Conservation (phyloP, 345 rosid genomes). For the Zanthoxylum bungeanum region DNA sequence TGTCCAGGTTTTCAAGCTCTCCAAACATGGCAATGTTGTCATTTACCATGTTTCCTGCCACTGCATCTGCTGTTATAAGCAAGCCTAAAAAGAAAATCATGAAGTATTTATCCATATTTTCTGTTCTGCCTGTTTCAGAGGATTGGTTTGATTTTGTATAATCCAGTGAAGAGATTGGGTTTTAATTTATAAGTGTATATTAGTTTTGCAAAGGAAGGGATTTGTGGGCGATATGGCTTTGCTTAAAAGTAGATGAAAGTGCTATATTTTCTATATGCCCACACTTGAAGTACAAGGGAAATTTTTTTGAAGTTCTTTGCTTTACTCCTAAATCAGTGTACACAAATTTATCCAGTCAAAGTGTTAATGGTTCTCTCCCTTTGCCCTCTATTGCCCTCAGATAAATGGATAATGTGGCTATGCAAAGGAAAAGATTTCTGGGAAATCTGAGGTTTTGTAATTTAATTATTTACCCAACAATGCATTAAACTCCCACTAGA, state of each 20-base stretch:
- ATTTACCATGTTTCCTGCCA: constrained; percentile 32
- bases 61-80: constrained; percentile 47
- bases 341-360: constrained; percentile 37
- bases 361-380: constrained; percentile 31
- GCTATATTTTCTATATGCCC: constrained; percentile 53
- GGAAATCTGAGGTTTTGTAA: not conserved
- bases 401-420: constrained; percentile 13
- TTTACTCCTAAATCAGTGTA: constrained; percentile 73
- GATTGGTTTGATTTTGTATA: constrained; percentile 41
- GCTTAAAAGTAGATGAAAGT: constrained; percentile 89
- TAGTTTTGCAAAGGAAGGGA: constrained; percentile 46
- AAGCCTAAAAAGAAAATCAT: constrained; percentile 47
- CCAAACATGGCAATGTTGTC: constrained; percentile 45
- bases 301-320: constrained; percentile 55
- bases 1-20: constrained; percentile 52
- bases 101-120: constrained; percentile 50
- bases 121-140: constrained; percentile 24
- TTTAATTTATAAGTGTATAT: constrained; percentile 51
- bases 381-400: constrained; percentile 9
- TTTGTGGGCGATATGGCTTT: constrained; percentile 58
- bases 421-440: constrained; percentile 2
- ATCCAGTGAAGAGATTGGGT: constrained; percentile 29
- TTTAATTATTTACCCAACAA: constrained; percentile 14
- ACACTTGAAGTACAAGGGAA: constrained; percentile 89
- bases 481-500: constrained; percentile 11